These are phyloP conservation scores for Comarum palustre DNA, from an alignment of 306 rosid species.

Conservation along the genomic window DNA sequence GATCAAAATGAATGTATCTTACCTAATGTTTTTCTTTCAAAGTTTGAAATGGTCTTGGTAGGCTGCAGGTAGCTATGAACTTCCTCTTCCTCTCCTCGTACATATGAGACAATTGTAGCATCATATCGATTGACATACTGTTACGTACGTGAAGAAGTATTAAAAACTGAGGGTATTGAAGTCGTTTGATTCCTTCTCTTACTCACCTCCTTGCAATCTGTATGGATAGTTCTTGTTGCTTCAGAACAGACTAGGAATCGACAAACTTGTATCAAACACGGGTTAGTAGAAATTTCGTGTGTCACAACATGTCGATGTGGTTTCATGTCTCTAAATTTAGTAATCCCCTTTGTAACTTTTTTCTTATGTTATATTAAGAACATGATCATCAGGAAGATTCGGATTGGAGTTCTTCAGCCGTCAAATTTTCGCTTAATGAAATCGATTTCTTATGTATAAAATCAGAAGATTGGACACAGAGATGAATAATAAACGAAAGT, in stretches of 20 bases:
- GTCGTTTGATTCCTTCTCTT: no score
- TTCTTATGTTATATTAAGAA: no score
- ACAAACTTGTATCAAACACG: no score
- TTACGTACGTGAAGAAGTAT: no score
- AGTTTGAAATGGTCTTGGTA: neutral
- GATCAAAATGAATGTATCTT: neutral
- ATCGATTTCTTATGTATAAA: neutral
- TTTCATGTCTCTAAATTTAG: no score
- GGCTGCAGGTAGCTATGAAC: neutral
- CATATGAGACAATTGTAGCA: neutral
- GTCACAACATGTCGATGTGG: no score
- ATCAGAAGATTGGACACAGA: neutral
- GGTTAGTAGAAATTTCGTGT: no score
- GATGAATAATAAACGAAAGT: neutral
- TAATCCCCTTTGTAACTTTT: no score
- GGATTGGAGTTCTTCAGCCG: neutral
- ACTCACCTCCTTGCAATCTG: no score
- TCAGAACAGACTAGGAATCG: no score
- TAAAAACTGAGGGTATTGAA: no score
- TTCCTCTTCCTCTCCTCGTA: neutral
- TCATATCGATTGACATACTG: neutral
- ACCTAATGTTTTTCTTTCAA: neutral
- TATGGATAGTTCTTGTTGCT: no score
- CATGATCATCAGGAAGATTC: neutral
- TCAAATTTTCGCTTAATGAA: neutral